These are phyloP conservation scores for Neurospora intermedia DNA, from an alignment of 495 filamentous ascomycete genomes.

Conservation along the genomic window DNA sequence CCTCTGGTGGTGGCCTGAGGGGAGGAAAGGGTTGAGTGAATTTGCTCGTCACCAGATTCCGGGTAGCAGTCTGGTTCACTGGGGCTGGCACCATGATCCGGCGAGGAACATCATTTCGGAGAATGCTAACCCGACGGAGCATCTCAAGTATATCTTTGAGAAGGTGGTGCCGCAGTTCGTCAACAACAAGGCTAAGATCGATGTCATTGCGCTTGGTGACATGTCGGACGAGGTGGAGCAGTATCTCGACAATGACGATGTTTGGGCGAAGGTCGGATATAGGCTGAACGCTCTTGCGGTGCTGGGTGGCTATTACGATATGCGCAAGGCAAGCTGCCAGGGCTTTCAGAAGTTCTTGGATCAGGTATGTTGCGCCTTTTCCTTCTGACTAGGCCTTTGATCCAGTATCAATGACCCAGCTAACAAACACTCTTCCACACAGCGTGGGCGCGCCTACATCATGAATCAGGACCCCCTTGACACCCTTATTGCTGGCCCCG, in stretches of 20 bases:
- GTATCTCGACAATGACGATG: slow-evolving; percentile 41
- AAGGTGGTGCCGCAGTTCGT: slow-evolving; percentile 41
- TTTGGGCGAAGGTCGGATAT: slow-evolving; percentile 37
- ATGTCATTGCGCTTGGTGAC: slow-evolving; percentile 55
- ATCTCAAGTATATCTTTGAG: slow-evolving; percentile 55
- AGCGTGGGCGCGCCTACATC: slow-evolving; percentile 53
- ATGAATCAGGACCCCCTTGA: slow-evolving; percentile 38
- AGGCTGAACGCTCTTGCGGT: slow-evolving; percentile 29
- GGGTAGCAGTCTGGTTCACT: slow-evolving; percentile 43
- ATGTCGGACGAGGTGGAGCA: slow-evolving; percentile 40
- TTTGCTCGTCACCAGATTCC: slow-evolving; percentile 42
- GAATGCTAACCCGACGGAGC: slow-evolving; percentile 40
- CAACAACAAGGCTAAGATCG: slow-evolving; percentile 37
- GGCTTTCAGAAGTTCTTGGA: slow-evolving; percentile 35
- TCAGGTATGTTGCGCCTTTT: slow-evolving; percentile 26
- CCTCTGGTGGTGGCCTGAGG: slow-evolving; percentile 53
- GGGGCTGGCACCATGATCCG: slow-evolving; percentile 23
- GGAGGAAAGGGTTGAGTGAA: slow-evolving; percentile 42
- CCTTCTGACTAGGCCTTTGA: not conserved
- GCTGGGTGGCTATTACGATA: slow-evolving; percentile 27
- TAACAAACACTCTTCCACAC: not conserved
- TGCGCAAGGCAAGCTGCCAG: slow-evolving; percentile 20
- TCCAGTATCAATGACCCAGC: not conserved
- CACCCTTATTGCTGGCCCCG: slow-evolving; percentile 34
- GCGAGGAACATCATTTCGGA: slow-evolving; percentile 46